Evolutionary conservation across 2,329 filamentous ascomycete genomes (phyloP).

Genomic region (Alternaria postmessia): DNA sequence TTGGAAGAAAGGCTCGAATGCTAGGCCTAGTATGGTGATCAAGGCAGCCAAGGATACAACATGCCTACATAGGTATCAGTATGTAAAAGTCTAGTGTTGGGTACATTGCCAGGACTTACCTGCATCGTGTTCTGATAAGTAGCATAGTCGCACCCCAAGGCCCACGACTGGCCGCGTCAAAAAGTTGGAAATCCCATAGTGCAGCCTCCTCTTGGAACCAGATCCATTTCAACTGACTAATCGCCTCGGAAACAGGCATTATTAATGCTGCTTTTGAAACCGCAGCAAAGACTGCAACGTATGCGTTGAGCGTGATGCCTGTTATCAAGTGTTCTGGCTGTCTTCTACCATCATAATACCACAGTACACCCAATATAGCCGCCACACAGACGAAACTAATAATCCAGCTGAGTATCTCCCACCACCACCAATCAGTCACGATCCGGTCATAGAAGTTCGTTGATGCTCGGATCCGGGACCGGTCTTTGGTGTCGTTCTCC

Average conservation of each 20-base stretch:
- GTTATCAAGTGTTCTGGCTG: constrained; percentile 21
- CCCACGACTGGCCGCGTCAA: constrained; percentile 28
- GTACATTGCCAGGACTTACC: constrained; percentile 8
- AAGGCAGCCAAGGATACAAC: constrained; percentile 22
- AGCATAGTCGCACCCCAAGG: constrained; percentile 32
- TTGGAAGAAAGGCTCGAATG: constrained; percentile 31
- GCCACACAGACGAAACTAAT: constrained; percentile 18
- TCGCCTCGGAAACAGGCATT: constrained; percentile 28
- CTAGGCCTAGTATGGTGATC: constrained; percentile 23
- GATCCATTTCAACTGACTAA: constrained; percentile 36
- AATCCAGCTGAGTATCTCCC: constrained; percentile 27
- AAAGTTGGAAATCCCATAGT: constrained; percentile 23
- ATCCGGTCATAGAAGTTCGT: constrained; percentile 24
- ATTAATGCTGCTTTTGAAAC: constrained; percentile 31
- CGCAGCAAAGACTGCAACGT: constrained; percentile 27
- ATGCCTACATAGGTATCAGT: not conserved
- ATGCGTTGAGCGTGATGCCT: constrained; percentile 28
- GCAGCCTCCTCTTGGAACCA: constrained; percentile 24
- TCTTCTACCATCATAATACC: constrained; percentile 22
- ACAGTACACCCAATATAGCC: constrained; percentile 26
- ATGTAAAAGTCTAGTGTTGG: not conserved
- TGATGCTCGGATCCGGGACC: constrained; percentile 16
- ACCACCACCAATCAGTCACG: constrained; percentile 32
- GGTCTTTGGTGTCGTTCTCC: not conserved
- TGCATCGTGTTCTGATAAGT: constrained; percentile 21